Base-by-base conservation (phyloP, 2,329 filamentous ascomycete species). In the Aspergillus flavus region DNA sequence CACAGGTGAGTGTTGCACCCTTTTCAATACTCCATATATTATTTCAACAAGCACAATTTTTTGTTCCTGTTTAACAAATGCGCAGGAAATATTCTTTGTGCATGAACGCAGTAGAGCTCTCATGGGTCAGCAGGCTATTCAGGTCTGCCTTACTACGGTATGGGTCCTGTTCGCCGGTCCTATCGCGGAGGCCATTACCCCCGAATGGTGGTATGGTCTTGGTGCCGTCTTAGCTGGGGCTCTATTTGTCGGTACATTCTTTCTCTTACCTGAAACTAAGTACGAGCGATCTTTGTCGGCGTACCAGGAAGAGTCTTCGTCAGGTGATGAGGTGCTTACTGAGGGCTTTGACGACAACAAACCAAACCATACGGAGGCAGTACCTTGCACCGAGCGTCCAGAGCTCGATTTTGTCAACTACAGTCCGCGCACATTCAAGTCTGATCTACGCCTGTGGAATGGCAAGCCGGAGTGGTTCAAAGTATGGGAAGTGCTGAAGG, bases 191-290 rank as follows among this genome's bases (percentile, higher is more conserved):
- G 77, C 73, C 0, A 79, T 82, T 7, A 79, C 78, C 0, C 75
- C 79, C 0, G 63, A 72, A 3, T 77, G 80, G 52, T 83, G 81
- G 81, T 83, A 83, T 50, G 74, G 75, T 1, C 71, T 83, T 5
- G 80, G 79, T 1, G 77, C 74, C 4, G 74, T 73, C 1, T 64
- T 82, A 0, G 66, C 72, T 1, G 79, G 70, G 4, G 63, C 74
- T 0, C 72, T 76, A 5, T 71, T 79, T 2, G 19, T 82, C 16
- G 56, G 78, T 1, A 75, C 77, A 1, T 64, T 81, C 14, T 72
- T 81, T 62, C 75, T 79, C 39, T 72, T 82, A 0, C 80, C 80
- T 0, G 81, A 83, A 69, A 81, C 79, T 1, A 78, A 79, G 57
- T 83, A 83, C 59, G 65, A 75, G 36, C 76, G 80, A 0, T 69